Evolutionary conservation across 2,329 filamentous ascomycete genomes (phyloP).

Genomic region (Botrytis fabae): DNA sequence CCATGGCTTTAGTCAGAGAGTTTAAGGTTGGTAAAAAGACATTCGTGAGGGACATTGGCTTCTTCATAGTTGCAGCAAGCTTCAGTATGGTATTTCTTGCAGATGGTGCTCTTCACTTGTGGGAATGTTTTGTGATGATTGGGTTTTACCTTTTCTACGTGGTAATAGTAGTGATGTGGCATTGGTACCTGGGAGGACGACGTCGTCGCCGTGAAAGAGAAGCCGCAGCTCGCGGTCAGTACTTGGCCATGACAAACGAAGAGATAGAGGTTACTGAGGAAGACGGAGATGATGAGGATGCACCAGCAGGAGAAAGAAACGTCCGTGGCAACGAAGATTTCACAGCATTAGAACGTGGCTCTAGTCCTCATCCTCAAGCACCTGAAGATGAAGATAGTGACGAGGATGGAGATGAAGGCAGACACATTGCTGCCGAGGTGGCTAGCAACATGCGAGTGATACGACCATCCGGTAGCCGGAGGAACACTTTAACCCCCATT

Average conservation of each 20-base stretch:
- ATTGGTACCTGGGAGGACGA: conserved; percentile 74
- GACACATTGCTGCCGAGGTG: conserved; percentile 76
- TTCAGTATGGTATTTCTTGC: conserved; percentile 87
- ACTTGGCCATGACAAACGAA: conserved; percentile 57
- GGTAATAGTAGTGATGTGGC: conserved; percentile 82
- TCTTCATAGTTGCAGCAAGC: conserved; percentile 82
- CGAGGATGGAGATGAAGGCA: conserved; percentile 56
- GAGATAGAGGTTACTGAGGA: conserved; percentile 63
- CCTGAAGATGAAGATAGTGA: conserved; percentile 45
- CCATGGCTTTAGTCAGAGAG: conserved; percentile 94
- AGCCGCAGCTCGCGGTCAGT: conserved; percentile 72
- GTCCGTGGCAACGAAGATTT: conserved; percentile 38
- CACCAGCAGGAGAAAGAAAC: conserved; percentile 41
- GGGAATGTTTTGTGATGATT: conserved; percentile 92
- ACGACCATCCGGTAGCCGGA: conserved; percentile 63
- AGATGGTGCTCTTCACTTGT: conserved; percentile 79
- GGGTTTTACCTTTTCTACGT: conserved; percentile 91
- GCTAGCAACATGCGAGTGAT: conserved; percentile 90
- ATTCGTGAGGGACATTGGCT: conserved; percentile 87
- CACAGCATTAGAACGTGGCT: conserved; percentile 36
- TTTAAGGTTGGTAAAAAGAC: conserved; percentile 88
- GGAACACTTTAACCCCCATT: conserved; percentile 80
- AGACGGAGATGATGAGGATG: conserved; percentile 59
- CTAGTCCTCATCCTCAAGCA: conserved; percentile 48
- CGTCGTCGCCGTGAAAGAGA: conserved; percentile 63